Conservation (phyloP, 352 stramenopile species). For the Phytophthora hibernalis region DNA sequence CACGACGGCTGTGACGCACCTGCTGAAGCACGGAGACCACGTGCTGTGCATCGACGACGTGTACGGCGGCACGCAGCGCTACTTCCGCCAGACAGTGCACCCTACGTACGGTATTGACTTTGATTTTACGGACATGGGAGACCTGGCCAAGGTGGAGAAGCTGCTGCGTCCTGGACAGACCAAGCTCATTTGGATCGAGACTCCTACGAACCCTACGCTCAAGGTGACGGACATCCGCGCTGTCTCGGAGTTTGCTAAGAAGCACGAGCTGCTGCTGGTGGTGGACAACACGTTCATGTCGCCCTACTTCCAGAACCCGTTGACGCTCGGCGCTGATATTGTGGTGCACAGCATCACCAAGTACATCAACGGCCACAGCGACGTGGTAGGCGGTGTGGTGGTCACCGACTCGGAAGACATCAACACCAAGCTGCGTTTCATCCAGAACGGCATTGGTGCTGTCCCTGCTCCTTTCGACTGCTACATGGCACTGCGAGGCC, state of each 20-base stretch:
- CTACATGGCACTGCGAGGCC: constrained; percentile 94
- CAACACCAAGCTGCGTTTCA: constrained; percentile 94
- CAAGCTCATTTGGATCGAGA: constrained; percentile 95
- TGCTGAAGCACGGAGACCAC: constrained; percentile 92
- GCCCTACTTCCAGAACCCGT: constrained; percentile 93
- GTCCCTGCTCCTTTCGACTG: constrained; percentile 94
- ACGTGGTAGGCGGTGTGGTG: constrained; percentile 93
- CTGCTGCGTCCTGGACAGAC: constrained; percentile 88
- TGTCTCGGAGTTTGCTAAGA: constrained; percentile 90
- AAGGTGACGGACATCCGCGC: constrained; percentile 95
- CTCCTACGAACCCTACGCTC: constrained; percentile 94
- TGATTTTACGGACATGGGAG: constrained; percentile 94
- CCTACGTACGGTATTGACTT: constrained; percentile 93
- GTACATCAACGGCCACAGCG: constrained; percentile 97
- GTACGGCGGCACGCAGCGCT: constrained; percentile 96
- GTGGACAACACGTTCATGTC: constrained; percentile 96
- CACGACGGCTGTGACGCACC: constrained; percentile 89
- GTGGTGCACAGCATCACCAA: constrained; percentile 96
- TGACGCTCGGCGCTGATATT: constrained; percentile 92
- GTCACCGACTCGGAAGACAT: constrained; percentile 93
- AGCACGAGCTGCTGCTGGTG: constrained; percentile 88
- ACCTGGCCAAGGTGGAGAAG: constrained; percentile 81
- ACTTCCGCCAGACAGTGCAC: constrained; percentile 93
- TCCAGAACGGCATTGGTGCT: constrained; percentile 93
- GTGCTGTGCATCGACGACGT: constrained; percentile 96